These are phyloP conservation scores for Solioccasus polychromus DNA, from an alignment of 768 basidiomycete genomes.

Conservation along the genomic window DNA sequence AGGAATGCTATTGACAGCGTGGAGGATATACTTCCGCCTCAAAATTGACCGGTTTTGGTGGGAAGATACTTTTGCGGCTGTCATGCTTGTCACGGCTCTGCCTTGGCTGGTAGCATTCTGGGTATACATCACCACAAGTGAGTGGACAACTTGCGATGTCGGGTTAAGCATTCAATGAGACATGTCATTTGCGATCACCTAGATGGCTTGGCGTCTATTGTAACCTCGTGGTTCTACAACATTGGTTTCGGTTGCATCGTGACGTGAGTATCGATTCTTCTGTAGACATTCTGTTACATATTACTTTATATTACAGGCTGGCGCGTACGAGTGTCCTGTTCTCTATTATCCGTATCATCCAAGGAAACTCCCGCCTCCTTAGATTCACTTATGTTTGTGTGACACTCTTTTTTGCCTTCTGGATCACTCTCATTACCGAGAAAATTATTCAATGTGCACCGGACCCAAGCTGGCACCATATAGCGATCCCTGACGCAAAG, in stretches of 20 bases:
- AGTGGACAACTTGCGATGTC: not conserved
- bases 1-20: slow-evolving; percentile 2
- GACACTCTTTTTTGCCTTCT: not conserved
- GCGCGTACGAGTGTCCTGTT: slow-evolving; percentile 14
- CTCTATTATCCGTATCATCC: slow-evolving; percentile 16
- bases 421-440: not conserved
- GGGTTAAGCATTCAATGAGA: not conserved
- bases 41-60: slow-evolving; percentile 10
- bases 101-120: not conserved
- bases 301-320: slow-evolving; percentile 1
- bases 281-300: not conserved
- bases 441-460: slow-evolving; percentile 8
- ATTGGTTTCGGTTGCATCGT: slow-evolving; percentile 3
- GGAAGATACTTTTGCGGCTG: slow-evolving; percentile 12
- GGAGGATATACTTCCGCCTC: slow-evolving; percentile 6
- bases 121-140: not conserved
- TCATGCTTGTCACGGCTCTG: not conserved
- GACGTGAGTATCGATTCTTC: not conserved
- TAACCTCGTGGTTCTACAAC: not conserved
- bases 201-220: not conserved
- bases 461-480: slow-evolving; percentile 3
- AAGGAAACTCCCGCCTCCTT: not conserved
- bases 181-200: not conserved
- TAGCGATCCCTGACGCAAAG: not conserved
- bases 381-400: not conserved